phyloP scores from a whole-genome alignment of 169 alveolate genomes.

The Cryptosporidium sp. region DNA sequence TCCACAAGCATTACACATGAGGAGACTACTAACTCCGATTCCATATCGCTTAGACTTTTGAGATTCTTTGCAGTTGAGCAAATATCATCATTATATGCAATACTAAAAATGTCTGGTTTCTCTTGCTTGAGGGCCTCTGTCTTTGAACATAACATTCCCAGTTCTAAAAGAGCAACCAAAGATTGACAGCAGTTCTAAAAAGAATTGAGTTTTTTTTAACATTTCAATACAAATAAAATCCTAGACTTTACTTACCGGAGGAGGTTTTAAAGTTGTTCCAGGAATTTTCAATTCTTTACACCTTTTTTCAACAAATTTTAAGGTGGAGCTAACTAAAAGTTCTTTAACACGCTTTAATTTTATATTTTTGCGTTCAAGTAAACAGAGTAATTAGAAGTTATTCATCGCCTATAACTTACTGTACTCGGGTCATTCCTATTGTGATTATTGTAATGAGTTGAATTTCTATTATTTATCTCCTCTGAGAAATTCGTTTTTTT shows the following conservation, averaged over 20 bases:
- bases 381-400: not conserved
- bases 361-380: not conserved
- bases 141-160: constrained; percentile 35
- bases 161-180: constrained; percentile 17
- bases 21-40: constrained; percentile 16
- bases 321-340: constrained; percentile 22
- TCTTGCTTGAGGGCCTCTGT: not conserved
- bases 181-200: constrained; percentile 59
- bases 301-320: constrained; percentile 36
- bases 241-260: constrained; percentile 36
- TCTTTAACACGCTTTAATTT: constrained; percentile 24
- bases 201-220: not conserved
- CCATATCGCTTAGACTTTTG: not conserved
- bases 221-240: not conserved
- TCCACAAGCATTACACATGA: constrained; percentile 52
- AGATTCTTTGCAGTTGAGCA: constrained; percentile 14
- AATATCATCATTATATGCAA: not conserved
- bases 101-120: not conserved
- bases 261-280: constrained; percentile 14
- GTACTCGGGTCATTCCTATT: not conserved
- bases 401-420: not conserved
- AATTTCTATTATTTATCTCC: not conserved
- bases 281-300: constrained; percentile 32
- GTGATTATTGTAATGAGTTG: not conserved
- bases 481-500: not conserved